Conservation (phyloP, 1,139 yeast genomes). For the Debaryomycetaceae sp. region DNA sequence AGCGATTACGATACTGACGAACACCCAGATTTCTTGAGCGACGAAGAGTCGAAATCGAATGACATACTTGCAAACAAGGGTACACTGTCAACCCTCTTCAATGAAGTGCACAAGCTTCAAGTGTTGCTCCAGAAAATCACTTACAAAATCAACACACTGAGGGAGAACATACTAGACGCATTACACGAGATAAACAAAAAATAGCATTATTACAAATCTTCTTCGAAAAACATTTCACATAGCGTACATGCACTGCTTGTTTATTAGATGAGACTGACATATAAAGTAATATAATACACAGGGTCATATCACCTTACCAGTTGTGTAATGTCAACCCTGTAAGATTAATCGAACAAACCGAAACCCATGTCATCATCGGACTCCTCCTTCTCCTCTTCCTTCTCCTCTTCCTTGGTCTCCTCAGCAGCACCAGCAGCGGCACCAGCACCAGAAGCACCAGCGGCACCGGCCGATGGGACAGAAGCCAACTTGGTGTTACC, state of each 20-base stretch:
- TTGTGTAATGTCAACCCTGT: background rate
- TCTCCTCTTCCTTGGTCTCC: slow-evolving; percentile 70
- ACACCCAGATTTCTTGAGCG: slow-evolving; percentile 7
- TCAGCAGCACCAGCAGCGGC: slow-evolving; percentile 64
- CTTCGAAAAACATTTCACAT: background rate
- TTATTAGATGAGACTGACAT: slow-evolving; percentile 1
- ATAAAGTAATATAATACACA: background rate
- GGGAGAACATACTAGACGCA: background rate
- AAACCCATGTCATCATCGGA: slow-evolving; percentile 52
- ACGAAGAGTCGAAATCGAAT: background rate
- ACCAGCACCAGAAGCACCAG: slow-evolving; percentile 68
- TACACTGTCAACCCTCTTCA: slow-evolving; percentile 6
- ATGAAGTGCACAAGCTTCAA: slow-evolving; percentile 28
- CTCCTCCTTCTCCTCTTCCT: slow-evolving; percentile 58
- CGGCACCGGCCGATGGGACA: slow-evolving; percentile 97
- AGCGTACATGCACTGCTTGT: slow-evolving; percentile 1
- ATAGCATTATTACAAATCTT: background rate
- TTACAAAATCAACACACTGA: slow-evolving; percentile 9
- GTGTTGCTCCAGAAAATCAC: slow-evolving; percentile 29
- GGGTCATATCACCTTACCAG: background rate
- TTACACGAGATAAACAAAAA: background rate
- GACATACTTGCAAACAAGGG: background rate
- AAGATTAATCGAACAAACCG: slow-evolving; percentile 49
- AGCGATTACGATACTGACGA: slow-evolving; percentile 17
- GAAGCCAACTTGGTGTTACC: slow-evolving; percentile 95